Conservation (phyloP, 1,139 yeast genomes). For the Saccharomyces pastorianus region DNA sequence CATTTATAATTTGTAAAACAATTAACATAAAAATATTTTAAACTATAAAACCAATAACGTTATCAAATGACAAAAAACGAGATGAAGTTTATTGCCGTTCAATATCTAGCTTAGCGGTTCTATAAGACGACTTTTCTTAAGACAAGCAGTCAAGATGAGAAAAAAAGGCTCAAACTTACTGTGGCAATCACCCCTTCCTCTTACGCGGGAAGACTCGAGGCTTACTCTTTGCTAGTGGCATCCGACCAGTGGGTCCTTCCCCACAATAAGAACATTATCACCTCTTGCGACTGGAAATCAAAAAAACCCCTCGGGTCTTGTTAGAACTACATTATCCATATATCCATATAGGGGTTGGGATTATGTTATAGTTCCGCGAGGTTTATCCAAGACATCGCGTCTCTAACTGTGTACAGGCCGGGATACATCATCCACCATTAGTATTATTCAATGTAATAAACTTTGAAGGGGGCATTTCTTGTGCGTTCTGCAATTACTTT, state of each 20-base stretch:
- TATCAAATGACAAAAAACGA: too few species aligned
- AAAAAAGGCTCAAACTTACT: background rate
- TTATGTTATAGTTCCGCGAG: background rate
- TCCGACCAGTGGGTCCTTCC: background rate
- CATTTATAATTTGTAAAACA: conserved; percentile 1
- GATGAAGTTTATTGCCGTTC: too few species aligned
- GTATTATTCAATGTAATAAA: background rate
- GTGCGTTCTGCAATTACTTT: background rate
- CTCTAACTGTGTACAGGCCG: background rate
- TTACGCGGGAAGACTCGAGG: too few species aligned
- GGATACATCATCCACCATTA: background rate
- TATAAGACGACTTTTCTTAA: too few species aligned
- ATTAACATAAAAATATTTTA: background rate
- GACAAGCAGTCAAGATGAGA: too few species aligned
- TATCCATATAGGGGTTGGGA: background rate
- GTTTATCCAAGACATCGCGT: background rate
- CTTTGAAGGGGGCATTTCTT: background rate
- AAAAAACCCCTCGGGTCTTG: background rate
- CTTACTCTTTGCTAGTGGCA: too few species aligned
- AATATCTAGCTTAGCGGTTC: too few species aligned
- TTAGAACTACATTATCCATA: background rate
- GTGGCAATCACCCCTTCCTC: background rate
- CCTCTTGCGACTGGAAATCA: background rate
- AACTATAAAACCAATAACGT: background rate
- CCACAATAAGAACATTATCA: background rate